A percentile compares a stretch with the other conserved stretches of the same genome.
These are phyloP conservation scores for Komagataella mondaviorum DNA, from an alignment of 805 yeast genomes.

Conservation along the genomic window DNA sequence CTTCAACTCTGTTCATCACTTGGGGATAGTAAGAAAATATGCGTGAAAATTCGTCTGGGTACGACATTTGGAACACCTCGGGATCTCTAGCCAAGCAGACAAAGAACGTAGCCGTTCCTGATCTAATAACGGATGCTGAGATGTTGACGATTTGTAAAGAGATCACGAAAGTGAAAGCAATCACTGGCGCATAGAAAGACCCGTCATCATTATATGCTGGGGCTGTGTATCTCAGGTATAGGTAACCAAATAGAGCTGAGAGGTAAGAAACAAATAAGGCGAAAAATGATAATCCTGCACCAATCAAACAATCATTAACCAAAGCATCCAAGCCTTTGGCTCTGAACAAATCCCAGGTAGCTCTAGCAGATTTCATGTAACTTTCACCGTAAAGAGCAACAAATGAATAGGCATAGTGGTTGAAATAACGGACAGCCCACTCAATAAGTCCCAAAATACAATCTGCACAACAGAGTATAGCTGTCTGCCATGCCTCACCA, in stretches of 20 bases:
- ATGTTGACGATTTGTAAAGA: conserved; percentile 62
- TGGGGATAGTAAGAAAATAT: conserved; percentile 2
- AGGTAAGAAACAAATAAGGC: conserved; percentile 55
- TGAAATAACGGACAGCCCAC: conserved; percentile 76
- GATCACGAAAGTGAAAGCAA: conserved; percentile 63
- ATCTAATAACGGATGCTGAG: conserved; percentile 53
- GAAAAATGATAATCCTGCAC: conserved; percentile 68
- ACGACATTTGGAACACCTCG: conserved; percentile 56
- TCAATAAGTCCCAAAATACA: conserved; percentile 37
- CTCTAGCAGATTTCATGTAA: conserved; percentile 64
- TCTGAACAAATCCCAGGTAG: conserved; percentile 67
- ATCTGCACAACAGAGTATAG: conserved; percentile 8
- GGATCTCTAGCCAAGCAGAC: conserved; percentile 75
- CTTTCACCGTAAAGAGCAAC: conserved; percentile 78
- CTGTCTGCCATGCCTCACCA: conserved; percentile 9
- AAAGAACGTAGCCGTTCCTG: conserved; percentile 70
- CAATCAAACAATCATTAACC: conserved; percentile 72
- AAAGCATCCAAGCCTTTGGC: conserved; percentile 77
- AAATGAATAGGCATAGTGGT: conserved; percentile 81
- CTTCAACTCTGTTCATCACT: conserved; percentile 1
- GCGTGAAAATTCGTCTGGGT: conserved; percentile 28
- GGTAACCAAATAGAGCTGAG: conserved; percentile 37
- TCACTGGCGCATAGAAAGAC: conserved; percentile 52
- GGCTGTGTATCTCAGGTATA: conserved; percentile 53
- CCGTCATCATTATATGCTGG: conserved; percentile 56